A percentile compares a stretch with the other conserved stretches of the same genome.
These are phyloP conservation scores for Trypanosoma theileri DNA, from an alignment of 208 protist species.

Conservation along the genomic window DNA sequence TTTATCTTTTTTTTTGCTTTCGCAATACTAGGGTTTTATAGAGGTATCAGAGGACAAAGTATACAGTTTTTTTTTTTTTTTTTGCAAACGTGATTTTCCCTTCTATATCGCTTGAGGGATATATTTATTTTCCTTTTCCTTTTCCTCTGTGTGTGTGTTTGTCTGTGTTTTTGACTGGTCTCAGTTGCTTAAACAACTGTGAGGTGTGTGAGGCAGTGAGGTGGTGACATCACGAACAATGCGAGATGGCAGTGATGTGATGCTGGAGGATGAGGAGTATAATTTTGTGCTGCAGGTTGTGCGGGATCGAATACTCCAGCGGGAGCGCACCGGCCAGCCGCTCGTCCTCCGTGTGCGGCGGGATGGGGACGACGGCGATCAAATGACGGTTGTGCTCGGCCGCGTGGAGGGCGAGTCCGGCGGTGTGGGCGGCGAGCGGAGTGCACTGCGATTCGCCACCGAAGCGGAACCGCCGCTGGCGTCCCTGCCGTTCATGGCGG, in stretches of 20 bases:
- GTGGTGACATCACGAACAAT: not conserved
- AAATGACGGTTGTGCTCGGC: constrained; percentile 26
- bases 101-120: too few species aligned
- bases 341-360: constrained; percentile 15
- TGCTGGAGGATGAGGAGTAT: constrained; percentile 21
- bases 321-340: constrained; percentile 11
- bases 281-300: constrained; percentile 25
- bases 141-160: not conserved
- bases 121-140: not conserved
- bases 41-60: not conserved
- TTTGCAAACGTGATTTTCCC: too few species aligned
- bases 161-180: not conserved
- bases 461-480: not conserved
- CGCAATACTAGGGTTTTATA: too few species aligned
- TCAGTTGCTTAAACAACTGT: too few species aligned
- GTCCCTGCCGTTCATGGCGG: constrained; percentile 14
- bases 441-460: not conserved
- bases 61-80: not conserved
- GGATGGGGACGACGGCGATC: constrained; percentile 19
- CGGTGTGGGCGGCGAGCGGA: not conserved
- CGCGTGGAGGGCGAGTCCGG: not conserved
- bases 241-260: not conserved
- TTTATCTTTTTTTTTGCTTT: too few species aligned
- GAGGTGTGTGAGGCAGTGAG: too few species aligned
- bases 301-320: constrained; percentile 15